Base-by-base conservation (phyloP, 371 early-diverging fungal genomes). In the Actinomortierella ambigua region DNA sequence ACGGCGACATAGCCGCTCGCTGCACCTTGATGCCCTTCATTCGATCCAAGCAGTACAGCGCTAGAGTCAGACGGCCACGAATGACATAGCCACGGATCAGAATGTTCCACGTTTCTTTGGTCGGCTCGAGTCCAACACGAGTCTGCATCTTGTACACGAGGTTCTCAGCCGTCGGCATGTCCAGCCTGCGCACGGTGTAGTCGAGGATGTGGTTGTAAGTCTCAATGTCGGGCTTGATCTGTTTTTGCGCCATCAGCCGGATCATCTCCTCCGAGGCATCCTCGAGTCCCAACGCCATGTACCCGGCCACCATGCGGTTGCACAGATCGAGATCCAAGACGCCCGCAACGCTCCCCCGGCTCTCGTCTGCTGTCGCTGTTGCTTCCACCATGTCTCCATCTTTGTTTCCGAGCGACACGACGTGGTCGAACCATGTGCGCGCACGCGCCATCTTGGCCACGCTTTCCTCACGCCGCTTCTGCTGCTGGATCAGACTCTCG, bases 191-290 rank as follows among this genome's bases (percentile, higher is more conserved):
- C 24, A 65, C 40, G 1, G 58, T 69, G 41, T 69, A 57, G 7
- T 51, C 61, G 43, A 69, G 23, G 22, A 64, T 69, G 49, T 69
- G 65, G 47, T 69, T 69, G 42, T 69, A 69, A 2, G 70, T 69
- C 4, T 15, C 39, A 1, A 61, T 61, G 29, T 69, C 41, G 0
- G 70, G 70, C 47, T 57, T 65, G 58, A 69, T 57, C 55, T 55
- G 56, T 27, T 42, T 41, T 18, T 55, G 27, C 6, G 70, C 70
- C 65, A 69, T 60, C 70, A 57, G 61, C 28, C 60, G 65, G 39
- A 69, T 56, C 44, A 69, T 2, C 2, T 18, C 58, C 41, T 69
- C 70, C 11, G 64, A 64, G 22, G 64, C 70, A 11, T 64, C 57
- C 5, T 69, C 70, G 5, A 61, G 58, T 17, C 65, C 70, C 27